These are phyloP conservation scores for Aspergillus tanneri DNA, from an alignment of 2,329 filamentous ascomycete genomes.

Conservation along the genomic window DNA sequence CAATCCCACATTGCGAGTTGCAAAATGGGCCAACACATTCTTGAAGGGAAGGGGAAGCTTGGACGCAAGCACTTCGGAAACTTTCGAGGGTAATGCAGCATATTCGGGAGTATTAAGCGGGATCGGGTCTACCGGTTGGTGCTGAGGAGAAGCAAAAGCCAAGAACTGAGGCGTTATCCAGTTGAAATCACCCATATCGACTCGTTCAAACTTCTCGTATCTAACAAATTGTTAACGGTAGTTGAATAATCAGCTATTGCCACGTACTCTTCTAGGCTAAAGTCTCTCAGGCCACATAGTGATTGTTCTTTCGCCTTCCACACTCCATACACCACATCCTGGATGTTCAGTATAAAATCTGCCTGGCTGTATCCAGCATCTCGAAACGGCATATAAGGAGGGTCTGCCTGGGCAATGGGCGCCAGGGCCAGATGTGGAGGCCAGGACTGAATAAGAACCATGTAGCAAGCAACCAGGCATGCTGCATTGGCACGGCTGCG, in stretches of 20 bases:
- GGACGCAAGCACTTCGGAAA: constrained; percentile 69
- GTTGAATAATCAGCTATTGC: neutral
- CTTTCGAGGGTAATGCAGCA: constrained; percentile 69
- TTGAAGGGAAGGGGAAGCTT: constrained; percentile 84
- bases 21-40: constrained; percentile 89
- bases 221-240: constrained; percentile 38
- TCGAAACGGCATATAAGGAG: constrained; percentile 96
- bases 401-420: constrained; percentile 93
- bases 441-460: constrained; percentile 98
- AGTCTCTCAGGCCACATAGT: constrained; percentile 86
- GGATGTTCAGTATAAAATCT: constrained; percentile 91
- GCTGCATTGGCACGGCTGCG: constrained; percentile 88
- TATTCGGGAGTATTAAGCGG: constrained; percentile 71
- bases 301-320: constrained; percentile 98
- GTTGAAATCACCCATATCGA: constrained; percentile 99
- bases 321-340: constrained; percentile 96
- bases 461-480: constrained; percentile 94
- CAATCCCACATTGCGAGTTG: constrained; percentile 81
- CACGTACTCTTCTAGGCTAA: constrained; percentile 81
- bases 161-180: constrained; percentile 96
- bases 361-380: constrained; percentile 98
- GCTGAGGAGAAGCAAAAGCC: constrained; percentile 92
- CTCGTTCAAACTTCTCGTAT: constrained; percentile 91
- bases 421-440: constrained; percentile 92
- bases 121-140: constrained; percentile 71